Evolutionary conservation across 192 early-diverging fungal species (phyloP), one percentile per base, ranked within the genome.

Genomic region (Coemansia sp.): DNA sequence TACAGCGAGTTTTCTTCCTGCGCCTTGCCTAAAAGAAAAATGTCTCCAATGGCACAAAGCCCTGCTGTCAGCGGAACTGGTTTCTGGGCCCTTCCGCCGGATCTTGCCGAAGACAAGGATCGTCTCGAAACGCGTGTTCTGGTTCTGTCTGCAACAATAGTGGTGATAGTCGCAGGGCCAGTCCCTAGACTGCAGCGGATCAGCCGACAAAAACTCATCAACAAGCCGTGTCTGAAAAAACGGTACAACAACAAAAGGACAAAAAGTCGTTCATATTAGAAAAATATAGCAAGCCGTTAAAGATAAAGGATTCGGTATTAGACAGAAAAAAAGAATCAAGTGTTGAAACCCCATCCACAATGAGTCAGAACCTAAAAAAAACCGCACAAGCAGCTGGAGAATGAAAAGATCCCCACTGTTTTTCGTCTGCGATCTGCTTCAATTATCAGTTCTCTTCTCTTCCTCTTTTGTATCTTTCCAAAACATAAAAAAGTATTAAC

Each of bases 1-100:
- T 63, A 79, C 40, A 72, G 56, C 3, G 86, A 76, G 76, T 93
- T 93, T 23, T 81, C 70, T 76, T 93, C 92, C 11, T 68, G 82
- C 4, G 86, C 89, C 60, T 89, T 91, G 37, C 92, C 92, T 66
- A 81, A 87, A 18, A 93, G 84, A 40, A 93, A 87, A 61, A 92
- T 90, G 78, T 92, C 89, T 41, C 92, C 90, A 49, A 92, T 92
- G 16, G 88, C 84, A 60, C 86, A 87, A 32, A 86, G 79, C 16
- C 87, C 83, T 1, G 83, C 84, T 7, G 72, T 76, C 44, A 69
- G 71, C 54, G 64, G 48, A 38, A 32, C 39, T 26, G 63, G 45
- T 18, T 47, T 9, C 56, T 56, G 56, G 8, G 21, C 32, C 39
- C 13, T 50, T 49, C 41, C 8, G 47, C 18, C 50, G 26, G 37